Conservation (phyloP, 805 yeast genomes). For the Candida verbasci region DNA sequence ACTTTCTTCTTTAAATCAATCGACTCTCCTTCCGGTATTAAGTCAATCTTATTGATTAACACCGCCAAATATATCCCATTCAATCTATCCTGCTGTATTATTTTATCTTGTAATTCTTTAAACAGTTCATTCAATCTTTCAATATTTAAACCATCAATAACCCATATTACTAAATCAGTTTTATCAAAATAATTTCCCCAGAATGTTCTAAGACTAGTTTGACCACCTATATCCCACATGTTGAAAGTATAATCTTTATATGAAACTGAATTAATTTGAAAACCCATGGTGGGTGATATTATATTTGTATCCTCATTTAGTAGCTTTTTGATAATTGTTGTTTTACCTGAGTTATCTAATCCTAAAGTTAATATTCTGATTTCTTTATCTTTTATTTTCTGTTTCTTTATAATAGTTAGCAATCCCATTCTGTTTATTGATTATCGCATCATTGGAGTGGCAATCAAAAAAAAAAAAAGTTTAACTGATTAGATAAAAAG, state of each 20-base stretch:
- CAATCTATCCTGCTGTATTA: conserved; percentile 64
- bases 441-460: not conserved
- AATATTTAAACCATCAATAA: conserved; percentile 62
- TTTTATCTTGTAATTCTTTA: conserved; percentile 54
- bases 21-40: conserved; percentile 27
- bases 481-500: too few species aligned
- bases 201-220: conserved; percentile 34
- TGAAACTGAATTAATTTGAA: conserved; percentile 62
- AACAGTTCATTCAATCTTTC: conserved; percentile 64
- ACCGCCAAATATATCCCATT: conserved; percentile 65
- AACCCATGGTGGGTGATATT: conserved; percentile 90
- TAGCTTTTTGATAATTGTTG: conserved; percentile 67
- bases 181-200: conserved; percentile 87
- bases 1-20: conserved; percentile 11
- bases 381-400: conserved; percentile 75
- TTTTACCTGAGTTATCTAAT: conserved; percentile 87
- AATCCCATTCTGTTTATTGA: conserved; percentile 86
- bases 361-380: conserved; percentile 75
- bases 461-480: not conserved
- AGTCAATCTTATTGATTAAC: conserved; percentile 72
- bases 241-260: conserved; percentile 45
- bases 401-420: conserved; percentile 73
- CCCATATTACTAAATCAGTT: conserved; percentile 77
- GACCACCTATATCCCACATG: conserved; percentile 86
- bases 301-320: conserved; percentile 45